Evolutionary conservation across 1,139 yeast species (phyloP), one percentile per base, ranked within the genome.

Genomic region (Nakaseomyces sp.): DNA sequence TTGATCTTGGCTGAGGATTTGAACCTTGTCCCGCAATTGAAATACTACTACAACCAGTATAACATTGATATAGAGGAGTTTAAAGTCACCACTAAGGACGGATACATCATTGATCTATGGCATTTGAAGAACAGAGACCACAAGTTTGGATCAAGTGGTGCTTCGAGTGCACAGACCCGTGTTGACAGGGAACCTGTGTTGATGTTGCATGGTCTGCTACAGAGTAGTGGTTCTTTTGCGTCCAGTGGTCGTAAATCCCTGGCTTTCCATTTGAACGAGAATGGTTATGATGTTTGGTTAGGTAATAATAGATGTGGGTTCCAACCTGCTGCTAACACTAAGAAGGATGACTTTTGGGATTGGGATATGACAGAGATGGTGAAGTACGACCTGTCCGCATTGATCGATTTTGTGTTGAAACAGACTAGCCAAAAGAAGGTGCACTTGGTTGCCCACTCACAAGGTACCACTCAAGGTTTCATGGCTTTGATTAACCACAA

Each of bases 231-330:
- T 0, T 83, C 95, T 0, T 91, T 73, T 61, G 72, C 91, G 28
- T 80, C 94, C 0, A 69, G 84, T 16, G 97, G 96, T 0, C 69
- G 70, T 45, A 76, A 84, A 47, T 83, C 94, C 5, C 60, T 91
- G 43, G 93, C 93, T 0, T 79, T 77, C 52, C 73, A 69, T 52
- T 67, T 89, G 24, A 64, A 71, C 36, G 68, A 72, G 19, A 46
- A 50, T 26, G 95, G 95, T 0, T 87, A 73, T 59, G 97, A 91
- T 54, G 91, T 91, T 1, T 91, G 97, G 96, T 64, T 91, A 44
- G 97, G 96, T 1, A 88, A 89, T 58, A 89, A 89, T 60, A 68
- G 98, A 47, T 79, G 95, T 49, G 93, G 95, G 28, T 86, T 88
- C 60, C 53, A 48, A 47, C 69, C 61, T 66, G 22, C 29, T 9